Percentiles rank a stretch among this genome's conserved stretches.
Evolutionary conservation across 805 yeast species (phyloP).

Genomic region (Hanseniaspora clermontiae): DNA sequence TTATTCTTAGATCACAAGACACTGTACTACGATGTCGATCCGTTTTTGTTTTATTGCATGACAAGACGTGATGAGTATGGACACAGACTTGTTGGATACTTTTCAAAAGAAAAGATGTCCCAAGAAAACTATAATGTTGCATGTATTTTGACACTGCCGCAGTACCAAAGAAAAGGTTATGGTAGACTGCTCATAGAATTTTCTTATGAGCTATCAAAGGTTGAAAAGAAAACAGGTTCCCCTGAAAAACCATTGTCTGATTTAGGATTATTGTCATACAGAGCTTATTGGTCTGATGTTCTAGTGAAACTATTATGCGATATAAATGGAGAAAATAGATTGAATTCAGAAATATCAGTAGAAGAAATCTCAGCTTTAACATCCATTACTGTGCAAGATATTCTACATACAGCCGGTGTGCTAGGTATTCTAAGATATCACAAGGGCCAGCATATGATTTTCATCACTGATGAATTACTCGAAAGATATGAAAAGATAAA

Average conservation of each 20-base stretch:
- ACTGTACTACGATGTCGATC: constrained; percentile 93
- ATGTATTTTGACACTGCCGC: constrained; percentile 90
- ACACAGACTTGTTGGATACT: constrained; percentile 91
- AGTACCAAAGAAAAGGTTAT: constrained; percentile 89
- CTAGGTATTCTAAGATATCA: constrained; percentile 80
- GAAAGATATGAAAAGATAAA: constrained; percentile 58
- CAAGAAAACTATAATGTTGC: constrained; percentile 94
- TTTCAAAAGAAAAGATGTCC: constrained; percentile 91
- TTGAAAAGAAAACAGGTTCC: constrained; percentile 83
- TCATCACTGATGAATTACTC: constrained; percentile 70
- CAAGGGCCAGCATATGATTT: constrained; percentile 88
- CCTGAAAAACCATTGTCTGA: constrained; percentile 97
- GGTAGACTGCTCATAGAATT: constrained; percentile 87
- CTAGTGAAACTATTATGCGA: constrained; percentile 53
- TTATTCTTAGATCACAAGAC: constrained; percentile 92
- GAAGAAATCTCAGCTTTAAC: constrained; percentile 81
- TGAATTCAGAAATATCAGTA: constrained; percentile 55
- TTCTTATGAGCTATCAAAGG: constrained; percentile 78
- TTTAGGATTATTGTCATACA: constrained; percentile 79
- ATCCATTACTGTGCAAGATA: constrained; percentile 93
- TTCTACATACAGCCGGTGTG: constrained; percentile 84
- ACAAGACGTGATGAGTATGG: constrained; percentile 79
- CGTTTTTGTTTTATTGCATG: constrained; percentile 92
- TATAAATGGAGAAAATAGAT: constrained; percentile 30
- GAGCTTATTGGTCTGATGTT: constrained; percentile 95